These are phyloP conservation scores for Eucalyptus erythrocorys DNA, from an alignment of 345 rosid genomes.

Conservation along the genomic window DNA sequence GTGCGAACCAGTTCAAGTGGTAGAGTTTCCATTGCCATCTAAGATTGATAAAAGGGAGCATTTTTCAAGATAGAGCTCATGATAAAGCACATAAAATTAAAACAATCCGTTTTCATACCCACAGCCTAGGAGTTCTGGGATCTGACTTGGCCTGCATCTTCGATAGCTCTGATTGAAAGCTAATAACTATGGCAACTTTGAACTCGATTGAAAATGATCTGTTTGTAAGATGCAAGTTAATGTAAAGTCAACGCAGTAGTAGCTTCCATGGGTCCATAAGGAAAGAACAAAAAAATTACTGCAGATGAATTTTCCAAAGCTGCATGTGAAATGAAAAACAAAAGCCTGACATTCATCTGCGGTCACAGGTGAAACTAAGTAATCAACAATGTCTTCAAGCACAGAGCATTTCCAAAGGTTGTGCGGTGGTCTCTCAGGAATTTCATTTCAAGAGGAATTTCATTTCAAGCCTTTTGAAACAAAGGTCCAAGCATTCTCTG, in stretches of 20 bases:
- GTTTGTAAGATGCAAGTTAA: neutral
- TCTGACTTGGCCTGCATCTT: conserved; percentile 60
- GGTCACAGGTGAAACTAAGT: neutral
- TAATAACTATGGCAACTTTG: conserved; percentile 60
- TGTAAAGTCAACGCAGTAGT: neutral
- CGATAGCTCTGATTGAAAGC: conserved; percentile 53
- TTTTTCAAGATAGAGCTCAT: neutral
- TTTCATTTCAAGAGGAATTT: neutral
- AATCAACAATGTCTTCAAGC: neutral
- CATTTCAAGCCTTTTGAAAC: neutral
- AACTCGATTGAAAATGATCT: conserved; percentile 89
- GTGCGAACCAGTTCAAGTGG: conserved; percentile 76
- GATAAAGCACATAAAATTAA: neutral
- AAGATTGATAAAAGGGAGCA: conserved; percentile 2
- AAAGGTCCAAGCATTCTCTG: neutral
- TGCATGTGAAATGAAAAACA: neutral
- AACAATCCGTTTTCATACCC: conserved; percentile 35
- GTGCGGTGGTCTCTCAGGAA: neutral
- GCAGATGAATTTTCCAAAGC: neutral
- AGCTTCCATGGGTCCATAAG: neutral
- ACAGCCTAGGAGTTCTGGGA: conserved; percentile 81
- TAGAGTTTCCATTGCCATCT: conserved; percentile 75
- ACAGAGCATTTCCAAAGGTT: neutral
- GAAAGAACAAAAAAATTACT: neutral
- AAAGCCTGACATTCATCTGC: neutral